A percentile compares a stretch with the other conserved stretches of the same genome.
These are phyloP conservation scores for Grosmannia huntii DNA, from an alignment of 2,329 filamentous ascomycete genomes.

Conservation along the genomic window DNA sequence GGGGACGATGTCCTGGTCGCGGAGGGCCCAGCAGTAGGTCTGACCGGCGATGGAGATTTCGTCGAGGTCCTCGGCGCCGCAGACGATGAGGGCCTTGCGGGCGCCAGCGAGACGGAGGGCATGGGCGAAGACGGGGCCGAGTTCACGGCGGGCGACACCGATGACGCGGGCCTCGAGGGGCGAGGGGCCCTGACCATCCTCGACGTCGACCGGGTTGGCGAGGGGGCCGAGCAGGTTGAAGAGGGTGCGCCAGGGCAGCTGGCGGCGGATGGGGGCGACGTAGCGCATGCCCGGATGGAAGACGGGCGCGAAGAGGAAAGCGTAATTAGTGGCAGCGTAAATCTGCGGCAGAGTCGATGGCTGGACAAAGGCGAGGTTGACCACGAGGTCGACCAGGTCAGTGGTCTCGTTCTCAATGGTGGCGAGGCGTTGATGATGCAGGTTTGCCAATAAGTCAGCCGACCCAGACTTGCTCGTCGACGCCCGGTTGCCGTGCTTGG, in stretches of 20 bases:
- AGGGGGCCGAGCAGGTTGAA: conserved; percentile 95
- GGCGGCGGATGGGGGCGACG: conserved; percentile 71
- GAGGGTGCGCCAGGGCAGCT: conserved; percentile 88
- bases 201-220: conserved; percentile 74
- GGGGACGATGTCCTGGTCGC: conserved; percentile 46
- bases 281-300: conserved; percentile 94
- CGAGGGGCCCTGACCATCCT: conserved; percentile 4
- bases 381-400: conserved; percentile 43
- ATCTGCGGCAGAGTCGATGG: conserved; percentile 58
- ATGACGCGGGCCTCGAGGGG: conserved; percentile 73
- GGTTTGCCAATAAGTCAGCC: conserved; percentile 74
- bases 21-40: conserved; percentile 79
- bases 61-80: conserved; percentile 82
- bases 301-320: conserved; percentile 88
- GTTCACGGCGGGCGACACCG: conserved; percentile 78
- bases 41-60: conserved; percentile 85
- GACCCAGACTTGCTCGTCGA: conserved; percentile 93
- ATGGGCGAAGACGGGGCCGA: conserved; percentile 82
- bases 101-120: conserved; percentile 65
- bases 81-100: conserved; percentile 79
- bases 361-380: conserved; percentile 60
- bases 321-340: conserved; percentile 76
- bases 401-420: conserved; percentile 11
- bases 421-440: conserved; percentile 36
- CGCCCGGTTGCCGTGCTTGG: conserved; percentile 92